Base-by-base conservation (phyloP, 139 green algal genomes). In the Protoeuglena noctilucae region DNA sequence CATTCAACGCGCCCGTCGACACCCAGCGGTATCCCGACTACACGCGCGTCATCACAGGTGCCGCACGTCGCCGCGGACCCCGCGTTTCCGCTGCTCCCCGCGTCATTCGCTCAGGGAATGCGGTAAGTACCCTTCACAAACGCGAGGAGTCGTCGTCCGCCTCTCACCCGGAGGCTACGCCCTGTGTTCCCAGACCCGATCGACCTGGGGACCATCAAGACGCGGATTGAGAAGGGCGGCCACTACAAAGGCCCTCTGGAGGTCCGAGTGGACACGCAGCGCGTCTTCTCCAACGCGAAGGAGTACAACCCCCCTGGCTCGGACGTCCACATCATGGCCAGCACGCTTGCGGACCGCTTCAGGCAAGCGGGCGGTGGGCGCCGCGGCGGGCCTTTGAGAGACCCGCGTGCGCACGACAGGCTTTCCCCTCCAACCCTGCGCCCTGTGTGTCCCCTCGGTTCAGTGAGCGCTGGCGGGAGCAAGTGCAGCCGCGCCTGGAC, bases 1-100 rank as follows among this genome's bases (percentile, higher is more conserved):
- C 63, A 14, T 81, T 81, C 56, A 66, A 69, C 39, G 26, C 64
- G 39, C 73, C 73, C 3, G 73, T 81, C 26, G 63, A 81, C 40
- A 66, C 51, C 21, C 30, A 61, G 28, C 41, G 30, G 18, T 66
- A 57, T 3, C 28, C 46, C 23, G 72, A 80, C 52, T 81, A 81
- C 64, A 49, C 62, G 31, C 54, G 24, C 5, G 56, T 75, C 21
- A 67, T 81, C 45, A 66, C 61, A 51, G 48, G 47, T n/a, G n/a
- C n/a, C n/a, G n/a, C n/a, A n/a, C n/a, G n/a, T n/a, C n/a, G n/a
- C n/a, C n/a, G n/a, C n/a, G n/a, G n/a, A n/a, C n/a, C n/a, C n/a
- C n/a, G n/a, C n/a, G n/a, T n/a, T n/a, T n/a, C n/a, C n/a, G n/a
- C n/a, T n/a, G n/a, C n/a, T n/a, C n/a, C n/a, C n/a, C n/a, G n/a